A percentile compares a stretch with the other conserved stretches of the same genome.
Evolutionary conservation across 1,284 basidiomycete genomes (phyloP).

Genomic region (Violaceomyces palustris): DNA sequence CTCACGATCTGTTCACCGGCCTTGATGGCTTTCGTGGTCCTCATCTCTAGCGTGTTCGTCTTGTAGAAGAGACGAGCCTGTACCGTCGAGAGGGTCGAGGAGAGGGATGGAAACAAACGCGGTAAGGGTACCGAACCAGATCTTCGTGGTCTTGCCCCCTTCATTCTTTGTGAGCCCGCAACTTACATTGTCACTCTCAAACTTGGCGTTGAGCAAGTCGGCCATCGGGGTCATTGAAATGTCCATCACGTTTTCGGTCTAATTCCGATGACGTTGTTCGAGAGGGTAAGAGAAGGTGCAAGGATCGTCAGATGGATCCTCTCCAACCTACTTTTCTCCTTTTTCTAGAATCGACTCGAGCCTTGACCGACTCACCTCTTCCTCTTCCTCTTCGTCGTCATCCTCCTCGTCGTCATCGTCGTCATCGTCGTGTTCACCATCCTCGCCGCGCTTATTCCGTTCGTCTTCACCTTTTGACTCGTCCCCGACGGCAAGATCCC

Average conservation of each 20-base stretch:
- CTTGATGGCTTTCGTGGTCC: slow-evolving; percentile 69
- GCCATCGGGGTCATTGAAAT: slow-evolving; percentile 95
- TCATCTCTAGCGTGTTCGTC: slow-evolving; percentile 69
- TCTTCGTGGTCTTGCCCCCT: too few relatives aligned
- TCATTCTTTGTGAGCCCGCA: slow-evolving; percentile 78
- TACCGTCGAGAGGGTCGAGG: too few relatives aligned
- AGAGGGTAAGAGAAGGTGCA: too few relatives aligned
- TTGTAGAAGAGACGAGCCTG: slow-evolving; percentile 83
- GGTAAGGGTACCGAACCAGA: slow-evolving; percentile 45
- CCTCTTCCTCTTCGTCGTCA: slow-evolving; percentile 10
- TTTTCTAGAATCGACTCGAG: too few relatives aligned
- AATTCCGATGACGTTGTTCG: too few relatives aligned
- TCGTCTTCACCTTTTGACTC: slow-evolving; percentile 10
- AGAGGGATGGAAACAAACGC: background rate
- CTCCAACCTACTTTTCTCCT: too few relatives aligned
- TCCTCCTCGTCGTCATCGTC: slow-evolving; percentile 22
- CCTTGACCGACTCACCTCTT: too few relatives aligned
- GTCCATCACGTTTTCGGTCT: slow-evolving; percentile 57
- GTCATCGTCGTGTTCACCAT: slow-evolving; percentile 1
- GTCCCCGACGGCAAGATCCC: slow-evolving; percentile 32
- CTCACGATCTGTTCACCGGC: slow-evolving; percentile 84
- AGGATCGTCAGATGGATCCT: too few relatives aligned
- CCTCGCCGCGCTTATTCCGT: too few relatives aligned
- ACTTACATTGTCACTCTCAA: slow-evolving; percentile 56
- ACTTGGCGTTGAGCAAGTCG: slow-evolving; percentile 63